Base-by-base conservation (phyloP, 2,329 filamentous ascomycete species). In the Exophiala spinifera region DNA sequence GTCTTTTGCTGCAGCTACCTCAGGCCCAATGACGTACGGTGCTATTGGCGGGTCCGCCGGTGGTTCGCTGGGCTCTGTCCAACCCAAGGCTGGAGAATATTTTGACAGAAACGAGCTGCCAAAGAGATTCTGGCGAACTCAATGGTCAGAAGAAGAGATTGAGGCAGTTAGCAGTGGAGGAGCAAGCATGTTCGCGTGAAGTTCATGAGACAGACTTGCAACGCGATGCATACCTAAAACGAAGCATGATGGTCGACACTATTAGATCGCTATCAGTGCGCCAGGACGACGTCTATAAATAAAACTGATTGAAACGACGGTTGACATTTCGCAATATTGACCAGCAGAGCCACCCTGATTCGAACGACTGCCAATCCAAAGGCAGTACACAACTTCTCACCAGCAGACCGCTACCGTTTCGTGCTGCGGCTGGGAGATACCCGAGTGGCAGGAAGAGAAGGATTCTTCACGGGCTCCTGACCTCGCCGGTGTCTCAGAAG, bases 161-260 rank as follows among this genome's bases (percentile, higher is more conserved):
- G 94, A 97, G 72, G 91, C 91, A 19, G 82, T 99, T 67, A 91
- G 96, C 82, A 94, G 89, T 52, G 94, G 91, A 51, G 94, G 94
- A 53, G 94, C 92, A 31, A 87, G 82, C 66, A 65, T 84, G 62
- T 79, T 77, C 64, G 77, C 74, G 59, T 83, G 71, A 69, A 64
- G 74, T 37, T 37, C 5, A 37, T 5, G 17, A 15, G 13, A 15
- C 34, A 37, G 17, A 37, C 3, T 15, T 15, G 34, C 7, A 37
- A 6, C 25, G 6, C 25, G 34, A 19, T 6, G 2, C 33, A 37
- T 6, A 37, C 3, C 17, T 37, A 8, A 5, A 37, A 37, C 33
- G n/a, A 36, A 13, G 33, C 33, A 25, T 25, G 7, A 15, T 13
- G 14, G 33, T 37, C 34, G 34, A 10, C 3, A 37, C 17, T 15